These are phyloP conservation scores for Cladosporium velox DNA, from an alignment of 2,329 filamentous ascomycete species.

Conservation along the genomic window DNA sequence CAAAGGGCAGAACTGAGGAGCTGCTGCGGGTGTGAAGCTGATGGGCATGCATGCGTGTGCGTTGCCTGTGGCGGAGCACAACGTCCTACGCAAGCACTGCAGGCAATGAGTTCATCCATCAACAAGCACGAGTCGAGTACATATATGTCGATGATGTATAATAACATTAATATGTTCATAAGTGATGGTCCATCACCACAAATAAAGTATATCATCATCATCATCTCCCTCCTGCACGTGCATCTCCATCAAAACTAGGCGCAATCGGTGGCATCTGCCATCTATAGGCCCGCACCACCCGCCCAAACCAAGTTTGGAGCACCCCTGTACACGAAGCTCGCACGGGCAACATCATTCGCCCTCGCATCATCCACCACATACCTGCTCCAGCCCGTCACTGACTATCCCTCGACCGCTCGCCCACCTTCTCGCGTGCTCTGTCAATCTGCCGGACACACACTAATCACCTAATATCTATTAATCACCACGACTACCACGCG, in stretches of 20 bases:
- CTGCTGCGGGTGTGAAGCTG: neutral
- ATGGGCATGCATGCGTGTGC: neutral
- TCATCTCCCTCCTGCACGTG: neutral
- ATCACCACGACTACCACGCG: neutral
- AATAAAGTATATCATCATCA: neutral
- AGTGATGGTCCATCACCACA: neutral
- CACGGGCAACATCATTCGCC: slow-evolving; percentile 6
- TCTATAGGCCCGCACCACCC: neutral
- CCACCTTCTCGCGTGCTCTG: neutral
- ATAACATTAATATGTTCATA: neutral
- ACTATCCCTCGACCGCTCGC: neutral
- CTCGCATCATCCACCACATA: neutral
- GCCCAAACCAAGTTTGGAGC: neutral
- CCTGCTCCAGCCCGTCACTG: neutral
- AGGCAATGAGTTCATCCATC: neutral
- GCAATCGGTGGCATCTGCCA: neutral
- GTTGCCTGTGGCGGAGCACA: neutral
- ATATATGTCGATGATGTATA: neutral
- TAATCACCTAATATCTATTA: slow-evolving; percentile 13
- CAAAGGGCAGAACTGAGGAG: neutral
- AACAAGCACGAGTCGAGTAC: neutral
- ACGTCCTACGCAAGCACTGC: slow-evolving; percentile 1
- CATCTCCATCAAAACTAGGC: neutral
- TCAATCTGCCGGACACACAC: neutral
- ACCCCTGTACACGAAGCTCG: slow-evolving; percentile 11